phyloP scores from a whole-genome alignment of 1,139 yeast species.

The Pichia sp. region DNA sequence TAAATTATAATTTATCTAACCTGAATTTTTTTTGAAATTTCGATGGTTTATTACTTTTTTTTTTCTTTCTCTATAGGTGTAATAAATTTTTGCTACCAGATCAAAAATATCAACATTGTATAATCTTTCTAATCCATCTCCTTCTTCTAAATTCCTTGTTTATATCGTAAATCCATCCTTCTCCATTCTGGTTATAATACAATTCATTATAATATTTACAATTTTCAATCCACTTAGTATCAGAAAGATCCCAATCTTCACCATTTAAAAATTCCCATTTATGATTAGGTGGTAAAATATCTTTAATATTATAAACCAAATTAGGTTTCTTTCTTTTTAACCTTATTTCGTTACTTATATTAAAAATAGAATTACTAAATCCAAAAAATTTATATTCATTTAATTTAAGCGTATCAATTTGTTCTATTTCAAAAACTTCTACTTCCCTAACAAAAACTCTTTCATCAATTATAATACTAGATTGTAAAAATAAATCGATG shows the following conservation, averaged over 20 bases:
- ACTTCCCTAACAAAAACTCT: conserved; percentile 54
- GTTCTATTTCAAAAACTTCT: conserved; percentile 72
- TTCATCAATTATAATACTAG: conserved; percentile 52
- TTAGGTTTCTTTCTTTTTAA: conserved; percentile 57
- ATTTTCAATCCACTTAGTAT: conserved; percentile 50
- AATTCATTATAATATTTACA: conserved; percentile 32
- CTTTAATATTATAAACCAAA: conserved; percentile 52
- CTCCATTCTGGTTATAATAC: conserved; percentile 30
- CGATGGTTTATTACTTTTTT: too few relatives aligned
- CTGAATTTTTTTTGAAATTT: too few relatives aligned
- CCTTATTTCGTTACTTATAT: conserved; percentile 43
- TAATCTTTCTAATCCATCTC: conserved; percentile 33
- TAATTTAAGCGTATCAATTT: conserved; percentile 53
- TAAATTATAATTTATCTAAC: too few relatives aligned
- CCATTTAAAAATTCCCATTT: conserved; percentile 70
- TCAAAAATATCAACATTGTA: too few relatives aligned
- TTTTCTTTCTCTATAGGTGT: too few relatives aligned
- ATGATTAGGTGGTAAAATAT: conserved; percentile 49
- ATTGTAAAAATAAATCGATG: not conserved
- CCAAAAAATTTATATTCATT: conserved; percentile 51
- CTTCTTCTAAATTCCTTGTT: conserved; percentile 48
- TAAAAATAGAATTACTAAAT: conserved; percentile 49
- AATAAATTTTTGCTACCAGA: too few relatives aligned
- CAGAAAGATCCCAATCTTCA: conserved; percentile 64
- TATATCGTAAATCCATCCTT: conserved; percentile 43